Percentiles rank a stretch among this genome's conserved stretches.
Conservation (phyloP, 306 rosid species). For the Lotus japonicus region DNA sequence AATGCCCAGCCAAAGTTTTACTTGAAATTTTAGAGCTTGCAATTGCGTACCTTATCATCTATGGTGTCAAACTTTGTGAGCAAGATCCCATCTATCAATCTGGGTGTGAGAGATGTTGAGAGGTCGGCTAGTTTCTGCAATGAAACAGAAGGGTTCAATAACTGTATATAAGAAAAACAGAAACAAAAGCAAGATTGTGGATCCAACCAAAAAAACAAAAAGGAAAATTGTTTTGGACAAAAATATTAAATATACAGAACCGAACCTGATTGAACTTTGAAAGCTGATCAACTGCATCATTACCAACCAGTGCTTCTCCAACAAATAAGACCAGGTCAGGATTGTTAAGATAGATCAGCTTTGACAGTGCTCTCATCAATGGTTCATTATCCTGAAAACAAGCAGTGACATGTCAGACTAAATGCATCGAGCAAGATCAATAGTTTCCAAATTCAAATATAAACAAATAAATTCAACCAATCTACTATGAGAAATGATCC, state of each 20-base stretch:
- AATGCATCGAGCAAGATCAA: background rate
- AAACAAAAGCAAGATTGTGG: background rate
- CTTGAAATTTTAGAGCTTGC: conserved; percentile 3
- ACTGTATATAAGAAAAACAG: background rate
- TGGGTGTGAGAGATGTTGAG: conserved; percentile 54
- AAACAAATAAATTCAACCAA: conserved; percentile 1
- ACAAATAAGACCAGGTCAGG: conserved; percentile 96
- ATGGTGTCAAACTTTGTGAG: conserved; percentile 97
- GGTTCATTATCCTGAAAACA: conserved; percentile 89
- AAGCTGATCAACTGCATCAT: conserved; percentile 99
- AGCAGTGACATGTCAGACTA: conserved; percentile 6
- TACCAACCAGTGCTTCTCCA: conserved; percentile 98
- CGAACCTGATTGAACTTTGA: conserved; percentile 90
- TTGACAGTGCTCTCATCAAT: conserved; percentile 93
- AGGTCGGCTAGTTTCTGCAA: conserved; percentile 91
- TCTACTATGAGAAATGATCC: background rate
- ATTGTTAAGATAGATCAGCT: conserved; percentile 79
- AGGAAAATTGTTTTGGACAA: background rate
- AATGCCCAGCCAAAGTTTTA: background rate
- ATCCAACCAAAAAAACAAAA: background rate
- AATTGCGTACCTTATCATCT: conserved; percentile 77
- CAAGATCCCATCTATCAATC: conserved; percentile 88
- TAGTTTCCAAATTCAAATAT: background rate
- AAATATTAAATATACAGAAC: background rate
- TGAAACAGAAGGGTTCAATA: conserved; percentile 1